Conservation (phyloP, 805 yeast species). For the Candida gorgasii region DNA sequence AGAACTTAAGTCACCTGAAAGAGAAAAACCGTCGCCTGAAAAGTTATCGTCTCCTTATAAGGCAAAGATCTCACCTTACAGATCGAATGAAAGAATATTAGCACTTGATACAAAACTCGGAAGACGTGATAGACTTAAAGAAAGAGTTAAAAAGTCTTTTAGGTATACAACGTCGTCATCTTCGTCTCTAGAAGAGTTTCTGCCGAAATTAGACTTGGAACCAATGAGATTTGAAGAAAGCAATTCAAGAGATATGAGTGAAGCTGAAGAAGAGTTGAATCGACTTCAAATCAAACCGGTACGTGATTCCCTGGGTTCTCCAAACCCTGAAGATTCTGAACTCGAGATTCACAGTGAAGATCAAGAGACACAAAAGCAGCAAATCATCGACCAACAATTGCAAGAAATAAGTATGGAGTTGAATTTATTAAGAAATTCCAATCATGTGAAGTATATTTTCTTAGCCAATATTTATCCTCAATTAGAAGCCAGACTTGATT, state of each 20-base stretch:
- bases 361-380: neutral
- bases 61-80: neutral
- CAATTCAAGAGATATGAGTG: constrained; percentile 1
- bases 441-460: constrained; percentile 13
- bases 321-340: neutral
- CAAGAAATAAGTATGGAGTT: constrained; percentile 2
- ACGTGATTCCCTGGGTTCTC: constrained; percentile 5
- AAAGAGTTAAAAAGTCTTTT: constrained; percentile 8
- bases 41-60: neutral
- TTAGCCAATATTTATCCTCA: constrained; percentile 13
- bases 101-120: constrained; percentile 13
- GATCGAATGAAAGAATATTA: constrained; percentile 1
- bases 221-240: neutral
- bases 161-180: constrained; percentile 9
- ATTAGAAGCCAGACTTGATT: neutral
- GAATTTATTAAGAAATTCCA: constrained; percentile 11
- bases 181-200: constrained; percentile 5
- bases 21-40: neutral
- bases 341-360: constrained; percentile 1
- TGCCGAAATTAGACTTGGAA: neutral
- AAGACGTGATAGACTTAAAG: constrained; percentile 13
- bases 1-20: neutral
- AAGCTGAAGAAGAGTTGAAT: constrained; percentile 5
- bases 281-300: constrained; percentile 10
- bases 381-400: constrained; percentile 10